Percentiles rank a stretch among this genome's conserved stretches.
phyloP scores from a whole-genome alignment of 2,329 filamentous ascomycete genomes.

The Xylariales sp. region DNA sequence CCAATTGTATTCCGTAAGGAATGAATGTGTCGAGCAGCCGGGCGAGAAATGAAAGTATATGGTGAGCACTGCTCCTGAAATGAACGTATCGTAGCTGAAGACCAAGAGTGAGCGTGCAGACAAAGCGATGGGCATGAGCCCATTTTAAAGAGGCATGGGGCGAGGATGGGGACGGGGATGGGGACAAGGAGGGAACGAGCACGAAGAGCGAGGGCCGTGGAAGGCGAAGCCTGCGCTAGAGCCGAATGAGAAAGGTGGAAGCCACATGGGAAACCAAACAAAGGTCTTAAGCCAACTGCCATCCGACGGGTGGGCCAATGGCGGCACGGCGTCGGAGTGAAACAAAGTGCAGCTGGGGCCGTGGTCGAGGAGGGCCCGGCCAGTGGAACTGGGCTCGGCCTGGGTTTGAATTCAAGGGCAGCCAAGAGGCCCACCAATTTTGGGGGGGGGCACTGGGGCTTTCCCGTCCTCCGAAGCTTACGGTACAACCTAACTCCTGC shows the following conservation, averaged over 20 bases:
- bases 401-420: neutral
- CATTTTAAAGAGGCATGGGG: too few species aligned
- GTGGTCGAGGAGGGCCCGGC: neutral
- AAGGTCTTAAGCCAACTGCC: neutral
- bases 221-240: slow-evolving; percentile 3
- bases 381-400: neutral
- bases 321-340: slow-evolving; percentile 11
- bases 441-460: neutral
- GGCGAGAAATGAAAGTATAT: slow-evolving; percentile 26
- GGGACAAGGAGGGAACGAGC: slow-evolving; percentile 5
- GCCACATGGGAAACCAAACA: too few species aligned
- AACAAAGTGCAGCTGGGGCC: slow-evolving; percentile 11
- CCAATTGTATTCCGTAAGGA: slow-evolving; percentile 9
- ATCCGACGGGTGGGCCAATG: neutral
- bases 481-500: slow-evolving; percentile 1
- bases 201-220: neutral
- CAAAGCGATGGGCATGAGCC: too few species aligned
- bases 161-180: neutral
- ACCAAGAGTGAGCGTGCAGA: slow-evolving; percentile 12
- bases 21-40: slow-evolving; percentile 22
- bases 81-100: slow-evolving; percentile 19
- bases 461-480: neutral
- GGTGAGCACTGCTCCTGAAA: slow-evolving; percentile 29
- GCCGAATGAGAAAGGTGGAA: neutral
- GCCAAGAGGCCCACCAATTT: too few species aligned